Evolutionary conservation across 495 filamentous ascomycete species (phyloP).

Genomic region (Neurospora sp.): DNA sequence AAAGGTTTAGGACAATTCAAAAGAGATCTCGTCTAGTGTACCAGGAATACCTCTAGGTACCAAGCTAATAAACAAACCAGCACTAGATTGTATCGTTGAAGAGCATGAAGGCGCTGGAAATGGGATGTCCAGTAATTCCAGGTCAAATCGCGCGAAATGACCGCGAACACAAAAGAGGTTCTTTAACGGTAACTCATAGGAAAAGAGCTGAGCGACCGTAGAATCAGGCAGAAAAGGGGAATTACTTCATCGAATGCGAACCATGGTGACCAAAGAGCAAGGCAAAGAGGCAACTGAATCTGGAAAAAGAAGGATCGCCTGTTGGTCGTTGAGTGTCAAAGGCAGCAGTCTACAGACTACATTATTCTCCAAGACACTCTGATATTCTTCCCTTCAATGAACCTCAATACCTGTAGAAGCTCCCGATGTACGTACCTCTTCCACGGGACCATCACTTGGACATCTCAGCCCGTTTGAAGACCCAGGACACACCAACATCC

Average conservation of each 20-base stretch:
- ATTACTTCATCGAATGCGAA: neutral
- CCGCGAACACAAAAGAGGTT: neutral
- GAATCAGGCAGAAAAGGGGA: neutral
- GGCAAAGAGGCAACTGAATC: neutral
- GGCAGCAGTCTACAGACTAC: neutral
- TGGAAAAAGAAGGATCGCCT: neutral
- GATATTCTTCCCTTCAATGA: neutral
- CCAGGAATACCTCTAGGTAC: too few species aligned
- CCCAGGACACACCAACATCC: neutral
- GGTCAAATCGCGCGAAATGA: neutral
- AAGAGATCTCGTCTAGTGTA: too few species aligned
- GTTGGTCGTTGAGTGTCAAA: neutral
- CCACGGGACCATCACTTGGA: neutral
- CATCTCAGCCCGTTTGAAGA: neutral
- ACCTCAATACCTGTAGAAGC: neutral
- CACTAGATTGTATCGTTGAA: too few species aligned
- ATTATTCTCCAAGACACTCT: neutral
- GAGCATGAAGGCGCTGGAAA: neutral
- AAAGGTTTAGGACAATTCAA: too few species aligned
- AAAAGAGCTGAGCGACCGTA: neutral
- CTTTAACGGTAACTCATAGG: neutral
- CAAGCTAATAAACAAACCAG: too few species aligned
- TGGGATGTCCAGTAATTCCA: neutral
- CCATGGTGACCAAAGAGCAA: neutral
- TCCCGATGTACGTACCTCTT: neutral